These are phyloP conservation scores for Yamadazyma jaroonii DNA, from an alignment of 1,139 yeast genomes.

Conservation along the genomic window DNA sequence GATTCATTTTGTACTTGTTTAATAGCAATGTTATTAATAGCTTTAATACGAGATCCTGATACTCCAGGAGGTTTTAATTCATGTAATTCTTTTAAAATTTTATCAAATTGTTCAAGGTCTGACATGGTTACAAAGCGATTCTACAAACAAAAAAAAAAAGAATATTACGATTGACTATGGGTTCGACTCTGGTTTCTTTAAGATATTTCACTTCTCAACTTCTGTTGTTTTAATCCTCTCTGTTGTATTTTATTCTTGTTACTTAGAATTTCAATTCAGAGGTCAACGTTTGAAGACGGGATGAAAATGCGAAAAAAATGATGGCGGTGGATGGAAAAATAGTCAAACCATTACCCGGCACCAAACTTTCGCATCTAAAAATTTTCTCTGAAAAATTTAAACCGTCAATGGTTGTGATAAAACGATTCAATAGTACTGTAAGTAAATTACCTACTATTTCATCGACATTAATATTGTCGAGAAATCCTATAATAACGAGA, in stretches of 20 bases:
- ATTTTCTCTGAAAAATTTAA: constrained; percentile 5
- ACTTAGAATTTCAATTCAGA: too few species aligned
- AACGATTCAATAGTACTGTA: constrained; percentile 5
- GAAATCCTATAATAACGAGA: constrained; percentile 82
- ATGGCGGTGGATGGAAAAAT: too few species aligned
- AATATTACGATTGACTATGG: neutral
- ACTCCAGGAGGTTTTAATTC: constrained; percentile 88
- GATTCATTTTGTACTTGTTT: constrained; percentile 60
- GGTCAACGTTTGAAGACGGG: too few species aligned
- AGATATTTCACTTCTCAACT: neutral
- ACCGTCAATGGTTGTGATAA: neutral
- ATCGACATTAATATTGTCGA: constrained; percentile 61
- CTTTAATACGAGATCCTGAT: constrained; percentile 91
- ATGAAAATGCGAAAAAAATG: too few species aligned
- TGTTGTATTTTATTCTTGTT: too few species aligned
- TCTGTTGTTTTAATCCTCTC: too few species aligned
- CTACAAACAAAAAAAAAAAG: too few species aligned
- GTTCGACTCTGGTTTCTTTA: neutral
- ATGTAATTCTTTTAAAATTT: constrained; percentile 69
- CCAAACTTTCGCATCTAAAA: constrained; percentile 1
- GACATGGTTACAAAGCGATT: constrained; percentile 20
- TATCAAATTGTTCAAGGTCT: constrained; percentile 61
- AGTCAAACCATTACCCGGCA: neutral
- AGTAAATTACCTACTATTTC: constrained; percentile 13
- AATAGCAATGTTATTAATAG: constrained; percentile 74